Evolutionary conservation across 768 basidiomycete species (phyloP), one percentile per base, ranked within the genome.

Genomic region (Porpolomopsis calyptriformis): DNA sequence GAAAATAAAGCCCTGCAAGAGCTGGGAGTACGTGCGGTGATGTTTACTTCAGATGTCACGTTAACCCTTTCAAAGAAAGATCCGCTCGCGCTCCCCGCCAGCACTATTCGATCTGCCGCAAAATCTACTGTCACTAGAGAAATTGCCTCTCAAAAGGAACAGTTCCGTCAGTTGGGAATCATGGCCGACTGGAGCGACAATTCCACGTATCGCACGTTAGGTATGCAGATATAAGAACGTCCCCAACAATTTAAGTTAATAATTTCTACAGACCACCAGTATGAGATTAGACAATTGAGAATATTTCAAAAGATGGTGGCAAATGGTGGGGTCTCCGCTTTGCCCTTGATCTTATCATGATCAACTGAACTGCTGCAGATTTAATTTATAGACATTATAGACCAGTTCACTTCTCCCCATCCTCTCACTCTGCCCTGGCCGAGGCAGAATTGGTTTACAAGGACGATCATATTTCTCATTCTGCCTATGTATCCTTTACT

Each of bases 331-430:
- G 43, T 23, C 19, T 18, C 20, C 39, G 16, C 14, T 45, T 44
- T 19, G 22, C 27, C 37, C 40, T 25, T n/a, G 1, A n/a, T 43
- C 31, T 27, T 12, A 11, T 43, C 22, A 46, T 11, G 7, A 19
- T n/a, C 6, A 42, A 23, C n/a, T 43, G 43, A 22, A 4, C 11
- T 2, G n/a, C 45, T 23, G 1, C 49, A 85, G 89, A 83, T 35
- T 71, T 91, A 18, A 85, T 98, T 48, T 87, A 85, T 53, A 74
- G 89, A 45, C 80, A 85, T 50, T 81, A 88, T 54, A 80, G 91
- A 23, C 94, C 94, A 0, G 89, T 93, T 4, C 80, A 96, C 60
- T 97, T 89, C 60, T 97, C 94, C 0, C 94, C 94, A 2, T 94
- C 92, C 0, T 96, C 93, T 1, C 78, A 76, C 34, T 93, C 94